phyloP scores from a whole-genome alignment of 768 basidiomycete genomes.

The Chiua virens region DNA sequence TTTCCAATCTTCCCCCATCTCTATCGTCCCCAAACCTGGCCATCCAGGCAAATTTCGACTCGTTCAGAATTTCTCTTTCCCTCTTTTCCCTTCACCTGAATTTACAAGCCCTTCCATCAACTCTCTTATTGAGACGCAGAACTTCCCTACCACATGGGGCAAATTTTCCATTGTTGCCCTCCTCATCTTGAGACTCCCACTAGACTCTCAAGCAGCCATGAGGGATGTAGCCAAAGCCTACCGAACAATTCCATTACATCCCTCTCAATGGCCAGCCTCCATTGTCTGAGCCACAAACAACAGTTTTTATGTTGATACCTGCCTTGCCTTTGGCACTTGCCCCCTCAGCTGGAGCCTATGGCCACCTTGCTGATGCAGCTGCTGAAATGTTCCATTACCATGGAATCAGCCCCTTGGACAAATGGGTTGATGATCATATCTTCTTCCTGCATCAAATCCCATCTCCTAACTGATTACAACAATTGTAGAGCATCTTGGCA shows the following conservation, averaged over 20 bases:
- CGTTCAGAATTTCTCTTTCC: not conserved
- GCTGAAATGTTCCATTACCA: not conserved
- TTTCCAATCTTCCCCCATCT: not conserved
- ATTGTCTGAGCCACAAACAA: conserved; percentile 16
- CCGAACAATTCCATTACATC: no score
- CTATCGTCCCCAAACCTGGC: not conserved
- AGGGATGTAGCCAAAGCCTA: conserved; percentile 4
- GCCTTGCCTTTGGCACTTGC: not conserved
- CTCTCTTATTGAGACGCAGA: conserved; percentile 27
- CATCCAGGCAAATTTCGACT: not conserved
- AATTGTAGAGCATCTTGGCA: not conserved
- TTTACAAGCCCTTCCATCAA: conserved; percentile 32
- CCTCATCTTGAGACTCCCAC: conserved; percentile 17
- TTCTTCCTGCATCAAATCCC: no score
- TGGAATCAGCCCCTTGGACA: conserved; percentile 1
- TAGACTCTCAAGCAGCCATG: conserved; percentile 27
- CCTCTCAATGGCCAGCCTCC: not conserved
- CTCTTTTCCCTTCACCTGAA: conserved; percentile 28
- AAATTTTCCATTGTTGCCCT: conserved; percentile 36
- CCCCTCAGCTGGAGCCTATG: conserved; percentile 1
- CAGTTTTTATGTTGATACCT: not conserved
- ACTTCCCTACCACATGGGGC: conserved; percentile 45
- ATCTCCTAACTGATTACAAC: not conserved
- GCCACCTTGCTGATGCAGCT: conserved; percentile 5
- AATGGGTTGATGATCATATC: no score